Base-by-base conservation (phyloP, 1,139 yeast species). In the Zygosaccharomyces pseudobailii region DNA sequence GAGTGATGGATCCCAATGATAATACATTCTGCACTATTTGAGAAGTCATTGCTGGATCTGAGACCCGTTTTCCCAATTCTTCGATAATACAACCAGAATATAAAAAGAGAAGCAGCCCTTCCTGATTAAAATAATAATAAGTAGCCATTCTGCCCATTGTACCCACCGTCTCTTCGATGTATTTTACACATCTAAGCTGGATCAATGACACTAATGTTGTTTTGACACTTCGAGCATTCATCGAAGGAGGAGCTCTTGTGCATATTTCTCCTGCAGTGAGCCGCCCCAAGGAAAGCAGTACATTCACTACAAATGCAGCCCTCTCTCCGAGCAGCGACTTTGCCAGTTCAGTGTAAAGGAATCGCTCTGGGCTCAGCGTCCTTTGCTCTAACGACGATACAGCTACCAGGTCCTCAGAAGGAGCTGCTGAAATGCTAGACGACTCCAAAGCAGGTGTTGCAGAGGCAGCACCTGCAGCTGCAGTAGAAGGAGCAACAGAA, bases 11-110 rank as follows among this genome's bases (percentile, higher is more conserved):
- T 2, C 78, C 97, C 70, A 73, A 73, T 43, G 73, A 76, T 58
- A 74, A 71, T 42, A 89, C 71, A 58, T 85, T 87, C 58, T 86
- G 89, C n/a, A 87, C 72, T 33, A 88, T 78, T 52, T 83, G 59
- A 6, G 59, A 31, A 0, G 90, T 86, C 25, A 78, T 71, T 8
- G 56, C 46, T 13, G 47, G 22, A 22, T 48, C 33, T 6, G 49
- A 30, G 17, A 43, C 30, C 21, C 36, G 42, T 27, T 48, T 46
- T 24, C 51, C 47, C 21, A 48, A 40, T 19, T 48, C 51, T 13
- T 48, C 51, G 8, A 45, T 48, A 51, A 89, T 81, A 45, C 87
- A 87, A 28, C 96, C 97, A 32, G 90, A 75, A 66, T 88, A 87
- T 28, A 89, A 64, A 46, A 87, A 71, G 45, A 78, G 66, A 55